phyloP scores from a whole-genome alignment of 441 rosid species.

The Manihot esculenta region DNA sequence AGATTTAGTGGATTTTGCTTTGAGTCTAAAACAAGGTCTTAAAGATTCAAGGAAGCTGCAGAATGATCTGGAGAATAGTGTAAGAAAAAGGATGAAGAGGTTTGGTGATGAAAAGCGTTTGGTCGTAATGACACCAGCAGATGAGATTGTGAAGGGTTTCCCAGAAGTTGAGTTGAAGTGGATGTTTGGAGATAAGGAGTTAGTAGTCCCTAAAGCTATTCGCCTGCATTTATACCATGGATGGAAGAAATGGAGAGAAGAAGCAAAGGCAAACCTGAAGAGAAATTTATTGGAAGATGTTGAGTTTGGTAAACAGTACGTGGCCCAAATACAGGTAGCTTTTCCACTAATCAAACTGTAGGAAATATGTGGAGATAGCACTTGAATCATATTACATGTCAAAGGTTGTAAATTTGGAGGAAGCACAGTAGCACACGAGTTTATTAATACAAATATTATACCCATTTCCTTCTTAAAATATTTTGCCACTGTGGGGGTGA shows the following conservation, averaged over 20 bases:
- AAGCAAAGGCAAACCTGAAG: slow-evolving; percentile 78
- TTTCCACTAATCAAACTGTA: slow-evolving; percentile 22
- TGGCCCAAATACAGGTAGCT: slow-evolving; percentile 72
- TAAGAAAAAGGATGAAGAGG: slow-evolving; percentile 70
- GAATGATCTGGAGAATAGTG: slow-evolving; percentile 55
- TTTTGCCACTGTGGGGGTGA: neutral
- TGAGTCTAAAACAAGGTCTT: slow-evolving; percentile 60
- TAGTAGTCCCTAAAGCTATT: slow-evolving; percentile 82
- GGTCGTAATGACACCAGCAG: slow-evolving; percentile 60
- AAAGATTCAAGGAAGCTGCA: slow-evolving; percentile 76
- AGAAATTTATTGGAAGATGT: slow-evolving; percentile 66
- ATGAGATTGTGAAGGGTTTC: slow-evolving; percentile 82
- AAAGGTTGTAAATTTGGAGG: slow-evolving; percentile 14
- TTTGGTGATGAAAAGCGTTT: slow-evolving; percentile 72
- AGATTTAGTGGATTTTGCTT: slow-evolving; percentile 67
- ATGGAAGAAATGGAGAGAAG: slow-evolving; percentile 96
- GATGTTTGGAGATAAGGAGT: slow-evolving; percentile 91
- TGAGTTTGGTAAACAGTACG: slow-evolving; percentile 76
- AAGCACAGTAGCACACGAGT: slow-evolving; percentile 9
- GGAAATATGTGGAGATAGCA: slow-evolving; percentile 3
- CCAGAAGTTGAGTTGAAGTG: slow-evolving; percentile 89
- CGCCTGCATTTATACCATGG: slow-evolving; percentile 77
- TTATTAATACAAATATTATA: slow-evolving; percentile 1
- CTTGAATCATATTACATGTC: neutral
- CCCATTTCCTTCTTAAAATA: slow-evolving; percentile 5